Conservation (phyloP, 371 early-diverging fungal genomes). For the Mortierella polycephala region DNA sequence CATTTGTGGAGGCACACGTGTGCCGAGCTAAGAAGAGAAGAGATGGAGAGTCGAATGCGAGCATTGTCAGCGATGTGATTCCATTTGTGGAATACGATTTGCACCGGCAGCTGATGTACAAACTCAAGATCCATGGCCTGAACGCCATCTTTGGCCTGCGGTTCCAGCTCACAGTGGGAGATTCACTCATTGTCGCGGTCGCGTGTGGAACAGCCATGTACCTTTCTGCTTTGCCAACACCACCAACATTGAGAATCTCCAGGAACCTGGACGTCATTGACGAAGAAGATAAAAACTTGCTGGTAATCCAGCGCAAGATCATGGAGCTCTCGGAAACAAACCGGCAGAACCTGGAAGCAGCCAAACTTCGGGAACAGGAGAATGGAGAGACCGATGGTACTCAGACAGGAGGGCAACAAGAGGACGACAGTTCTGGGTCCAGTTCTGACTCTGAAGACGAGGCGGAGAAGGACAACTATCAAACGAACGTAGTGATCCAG, state of each 20-base stretch:
- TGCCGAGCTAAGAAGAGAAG: constrained; percentile 69
- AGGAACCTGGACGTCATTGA: constrained; percentile 74
- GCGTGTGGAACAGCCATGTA: constrained; percentile 80
- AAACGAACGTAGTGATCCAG: constrained; percentile 69
- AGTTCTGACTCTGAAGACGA: constrained; percentile 55
- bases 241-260: constrained; percentile 72
- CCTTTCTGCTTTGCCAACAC: constrained; percentile 72
- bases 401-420: constrained; percentile 16
- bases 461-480: constrained; percentile 50
- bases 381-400: constrained; percentile 44
- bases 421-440: constrained; percentile 52
- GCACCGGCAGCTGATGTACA: constrained; percentile 79
- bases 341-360: constrained; percentile 65
- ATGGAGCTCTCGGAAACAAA: constrained; percentile 69
- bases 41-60: constrained; percentile 65
- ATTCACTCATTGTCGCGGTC: constrained; percentile 71
- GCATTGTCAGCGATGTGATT: constrained; percentile 73
- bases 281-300: constrained; percentile 70
- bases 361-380: constrained; percentile 52
- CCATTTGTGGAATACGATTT: constrained; percentile 85
- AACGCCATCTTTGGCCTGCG: constrained; percentile 81
- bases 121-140: constrained; percentile 74
- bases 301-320: constrained; percentile 72
- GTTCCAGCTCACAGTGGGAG: constrained; percentile 75
- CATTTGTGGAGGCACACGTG: constrained; percentile 66